Conservation (phyloP, 2,329 filamentous ascomycete species). For the Pleomassaria siparia region DNA sequence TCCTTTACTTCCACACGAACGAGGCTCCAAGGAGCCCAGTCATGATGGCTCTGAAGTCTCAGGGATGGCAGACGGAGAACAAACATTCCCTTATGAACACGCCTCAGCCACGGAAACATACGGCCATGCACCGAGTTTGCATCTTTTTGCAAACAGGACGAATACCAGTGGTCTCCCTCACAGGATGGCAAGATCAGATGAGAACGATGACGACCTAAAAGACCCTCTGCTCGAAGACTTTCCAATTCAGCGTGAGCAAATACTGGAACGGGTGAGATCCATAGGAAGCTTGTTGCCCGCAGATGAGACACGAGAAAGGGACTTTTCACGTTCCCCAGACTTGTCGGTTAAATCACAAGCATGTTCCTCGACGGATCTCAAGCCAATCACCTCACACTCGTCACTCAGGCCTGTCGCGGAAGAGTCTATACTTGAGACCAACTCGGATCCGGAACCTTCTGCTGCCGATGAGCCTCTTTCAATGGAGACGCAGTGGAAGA, state of each 20-base stretch:
- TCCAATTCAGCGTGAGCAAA: slow-evolving; percentile 28
- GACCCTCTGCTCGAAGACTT: slow-evolving; percentile 33
- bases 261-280: slow-evolving; percentile 29
- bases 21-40: neutral
- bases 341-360: slow-evolving; percentile 28
- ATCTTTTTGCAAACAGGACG: slow-evolving; percentile 9
- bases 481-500: slow-evolving; percentile 2
- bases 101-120: neutral
- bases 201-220: slow-evolving; percentile 28
- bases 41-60: neutral
- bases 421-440: neutral
- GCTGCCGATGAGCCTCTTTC: neutral
- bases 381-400: slow-evolving; percentile 25
- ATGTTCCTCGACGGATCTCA: slow-evolving; percentile 34
- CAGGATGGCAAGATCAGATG: slow-evolving; percentile 30
- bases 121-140: neutral
- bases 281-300: slow-evolving; percentile 29
- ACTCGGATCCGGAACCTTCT: neutral
- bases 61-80: neutral
- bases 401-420: slow-evolving; percentile 28
- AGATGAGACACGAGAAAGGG: slow-evolving; percentile 20
- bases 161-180: slow-evolving; percentile 29
- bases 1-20: slow-evolving; percentile 30
- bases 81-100: slow-evolving; percentile 5
- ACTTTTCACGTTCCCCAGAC: slow-evolving; percentile 22